Evolutionary conservation across 2,329 filamentous ascomycete genomes (phyloP).

Genomic region (Trichoderma koningii): DNA sequence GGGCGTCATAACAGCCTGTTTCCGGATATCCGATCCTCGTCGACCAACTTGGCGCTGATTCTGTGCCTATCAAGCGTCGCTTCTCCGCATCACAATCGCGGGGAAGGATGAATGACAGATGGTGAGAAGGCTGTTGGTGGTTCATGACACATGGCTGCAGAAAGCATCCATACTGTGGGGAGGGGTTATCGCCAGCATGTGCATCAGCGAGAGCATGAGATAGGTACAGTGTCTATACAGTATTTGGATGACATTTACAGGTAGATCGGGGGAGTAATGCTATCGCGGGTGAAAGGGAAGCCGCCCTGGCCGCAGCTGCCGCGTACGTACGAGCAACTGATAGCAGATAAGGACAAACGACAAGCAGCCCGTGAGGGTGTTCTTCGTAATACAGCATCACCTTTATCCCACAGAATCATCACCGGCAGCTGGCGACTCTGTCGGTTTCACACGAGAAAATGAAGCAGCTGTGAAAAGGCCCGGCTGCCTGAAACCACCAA

Average conservation of each 20-base stretch:
- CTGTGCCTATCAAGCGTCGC: background rate
- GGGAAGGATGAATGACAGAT: slow-evolving; percentile 17
- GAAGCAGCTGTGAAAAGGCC: background rate
- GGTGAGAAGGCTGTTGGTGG: slow-evolving; percentile 16
- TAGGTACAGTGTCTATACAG: slow-evolving; percentile 13
- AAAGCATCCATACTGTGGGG: slow-evolving; percentile 10
- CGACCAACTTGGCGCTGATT: background rate
- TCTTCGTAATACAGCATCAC: background rate
- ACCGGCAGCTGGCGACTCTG: background rate
- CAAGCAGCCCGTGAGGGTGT: background rate
- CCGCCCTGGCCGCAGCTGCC: slow-evolving; percentile 21
- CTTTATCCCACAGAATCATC: background rate
- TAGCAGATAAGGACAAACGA: slow-evolving; percentile 18
- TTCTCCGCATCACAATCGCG: slow-evolving; percentile 26
- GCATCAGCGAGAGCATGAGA: background rate
- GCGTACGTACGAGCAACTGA: background rate
- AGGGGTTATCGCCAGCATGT: background rate
- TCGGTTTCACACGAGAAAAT: background rate
- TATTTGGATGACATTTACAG: background rate
- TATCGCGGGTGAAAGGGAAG: slow-evolving; percentile 7
- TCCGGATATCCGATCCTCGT: background rate
- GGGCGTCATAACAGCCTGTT: slow-evolving; percentile 1
- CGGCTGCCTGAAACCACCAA: background rate
- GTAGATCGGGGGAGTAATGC: slow-evolving; percentile 5
- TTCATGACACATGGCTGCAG: background rate